Evolutionary conservation across 2,329 filamentous ascomycete species (phyloP).

Genomic region (Aspergillus sojae): DNA sequence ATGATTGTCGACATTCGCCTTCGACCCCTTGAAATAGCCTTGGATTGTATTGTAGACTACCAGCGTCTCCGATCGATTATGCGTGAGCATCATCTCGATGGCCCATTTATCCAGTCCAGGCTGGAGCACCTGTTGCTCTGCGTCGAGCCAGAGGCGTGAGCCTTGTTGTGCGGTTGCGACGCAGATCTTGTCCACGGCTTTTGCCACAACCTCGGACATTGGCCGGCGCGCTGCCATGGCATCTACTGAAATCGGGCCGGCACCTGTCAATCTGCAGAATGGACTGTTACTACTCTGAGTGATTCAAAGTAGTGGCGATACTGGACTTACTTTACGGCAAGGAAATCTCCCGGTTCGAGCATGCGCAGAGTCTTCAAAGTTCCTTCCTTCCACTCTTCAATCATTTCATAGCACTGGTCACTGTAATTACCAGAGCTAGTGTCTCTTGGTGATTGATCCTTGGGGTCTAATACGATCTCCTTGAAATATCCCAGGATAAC

Average conservation of each 20-base stretch:
- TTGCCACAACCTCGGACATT: not conserved
- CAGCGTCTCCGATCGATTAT: slow-evolving; percentile 37
- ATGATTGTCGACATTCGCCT: slow-evolving; percentile 42
- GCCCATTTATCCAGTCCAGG: slow-evolving; percentile 49
- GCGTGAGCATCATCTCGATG: slow-evolving; percentile 49
- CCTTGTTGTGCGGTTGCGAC: slow-evolving; percentile 35
- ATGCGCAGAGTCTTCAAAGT: not conserved
- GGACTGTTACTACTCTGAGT: no score
- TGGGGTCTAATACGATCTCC: not conserved
- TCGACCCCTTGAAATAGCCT: slow-evolving; percentile 49
- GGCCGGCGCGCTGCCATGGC: not conserved
- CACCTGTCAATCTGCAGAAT: not conserved
- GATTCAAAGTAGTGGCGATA: not conserved
- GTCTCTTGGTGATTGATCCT: not conserved
- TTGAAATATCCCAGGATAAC: not conserved
- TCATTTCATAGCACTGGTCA: not conserved
- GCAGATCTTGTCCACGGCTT: slow-evolving; percentile 44
- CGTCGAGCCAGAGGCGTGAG: slow-evolving; percentile 49
- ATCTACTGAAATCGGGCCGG: not conserved
- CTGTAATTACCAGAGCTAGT: not conserved
- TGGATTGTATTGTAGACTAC: slow-evolving; percentile 50
- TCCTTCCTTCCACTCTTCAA: not conserved
- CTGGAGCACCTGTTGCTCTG: slow-evolving; percentile 51
- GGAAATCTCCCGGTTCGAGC: not conserved
- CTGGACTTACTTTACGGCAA: not conserved